Base-by-base conservation (phyloP, 352 stramenopile genomes). In the Globisporangium mamillatum region DNA sequence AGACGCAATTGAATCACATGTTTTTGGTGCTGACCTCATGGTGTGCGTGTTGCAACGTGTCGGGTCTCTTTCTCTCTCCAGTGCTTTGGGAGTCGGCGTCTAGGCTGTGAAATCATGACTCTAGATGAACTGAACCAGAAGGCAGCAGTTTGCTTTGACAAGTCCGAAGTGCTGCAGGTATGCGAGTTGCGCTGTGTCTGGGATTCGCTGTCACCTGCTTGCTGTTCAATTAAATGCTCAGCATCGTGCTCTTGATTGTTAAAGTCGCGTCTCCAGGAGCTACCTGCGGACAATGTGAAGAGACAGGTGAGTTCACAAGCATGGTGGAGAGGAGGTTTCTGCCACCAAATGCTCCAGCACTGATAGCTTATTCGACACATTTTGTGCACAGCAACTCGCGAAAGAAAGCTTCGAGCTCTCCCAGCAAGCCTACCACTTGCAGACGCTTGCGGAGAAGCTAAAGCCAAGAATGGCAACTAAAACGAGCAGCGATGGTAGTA, bases 341-440 rank as follows among this genome's bases (percentile, higher is more conserved):
- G 4, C 16, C 41, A 48, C 41, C 18, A 50, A n/a, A 22, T 50
- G 16, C 18, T 50, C 41, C 41, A 50, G 41, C n/a, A 22, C 41
- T 32, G 4, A 32, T 32, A 32, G 29, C 4, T 32, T 32, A 32
- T 32, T 32, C 29, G 29, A 4, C 29, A 32, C 29, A 4, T 32
- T 50, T 46, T 44, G 12, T 46, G 41, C 4, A 0, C 41, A 87
- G 77, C 58, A 80, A 64, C 67, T 81, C 46, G 41, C 63, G 10
- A 76, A 79, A 38, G 74, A 87, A 24, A 80, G 77, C 22, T 66
- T 86, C 14, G 66, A 72, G 36, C 53, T 84, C 14, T 85, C 80
- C 4, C 82, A 90, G 63, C 71, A 88, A 67, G 82, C 73, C 8
- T 86, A 89, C 29, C 77, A 78, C 32, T 38, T 89, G 9, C 75